Conservation (phyloP, 2,329 filamentous ascomycete genomes). For the Neonectria sp. region DNA sequence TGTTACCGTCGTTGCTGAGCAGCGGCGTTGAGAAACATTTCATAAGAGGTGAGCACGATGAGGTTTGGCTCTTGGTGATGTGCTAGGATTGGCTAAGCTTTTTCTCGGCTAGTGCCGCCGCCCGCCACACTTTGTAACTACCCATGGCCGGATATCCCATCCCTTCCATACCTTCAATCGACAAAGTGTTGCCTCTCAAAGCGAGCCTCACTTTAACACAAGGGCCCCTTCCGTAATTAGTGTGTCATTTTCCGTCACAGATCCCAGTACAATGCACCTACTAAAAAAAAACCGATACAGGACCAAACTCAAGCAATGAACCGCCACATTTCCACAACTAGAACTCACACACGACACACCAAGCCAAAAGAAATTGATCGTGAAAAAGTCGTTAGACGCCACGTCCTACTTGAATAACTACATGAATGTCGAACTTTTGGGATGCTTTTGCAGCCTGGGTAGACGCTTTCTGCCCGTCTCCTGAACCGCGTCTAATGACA, state of each 20-base stretch:
- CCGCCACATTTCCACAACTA: constrained; percentile 1
- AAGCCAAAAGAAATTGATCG: constrained; percentile 36
- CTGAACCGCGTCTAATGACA: constrained; percentile 46
- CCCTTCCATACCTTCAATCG: constrained; percentile 2
- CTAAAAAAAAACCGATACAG: constrained; percentile 1
- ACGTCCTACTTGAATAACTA: constrained; percentile 48
- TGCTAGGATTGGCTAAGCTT: constrained; percentile 34
- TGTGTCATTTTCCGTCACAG: not conserved
- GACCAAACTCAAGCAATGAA: not conserved
- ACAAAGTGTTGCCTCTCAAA: constrained; percentile 9
- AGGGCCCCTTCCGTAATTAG: not conserved
- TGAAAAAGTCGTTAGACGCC: constrained; percentile 49
- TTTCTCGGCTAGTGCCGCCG: constrained; percentile 42
- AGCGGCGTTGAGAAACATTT: constrained; percentile 21
- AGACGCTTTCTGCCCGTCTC: constrained; percentile 40
- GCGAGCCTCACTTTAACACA: constrained; percentile 7
- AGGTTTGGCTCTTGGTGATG: constrained; percentile 24
- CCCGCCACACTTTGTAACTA: constrained; percentile 1
- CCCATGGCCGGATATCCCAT: constrained; percentile 6
- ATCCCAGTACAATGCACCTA: not conserved
- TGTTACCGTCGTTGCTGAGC: constrained; percentile 16
- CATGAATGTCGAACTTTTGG: constrained; percentile 49
- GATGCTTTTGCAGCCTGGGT: constrained; percentile 44
- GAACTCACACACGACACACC: constrained; percentile 10
- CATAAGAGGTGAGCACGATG: constrained; percentile 19